Conservation (phyloP, 352 stramenopile species). For the Elongisporangium senticosum region DNA sequence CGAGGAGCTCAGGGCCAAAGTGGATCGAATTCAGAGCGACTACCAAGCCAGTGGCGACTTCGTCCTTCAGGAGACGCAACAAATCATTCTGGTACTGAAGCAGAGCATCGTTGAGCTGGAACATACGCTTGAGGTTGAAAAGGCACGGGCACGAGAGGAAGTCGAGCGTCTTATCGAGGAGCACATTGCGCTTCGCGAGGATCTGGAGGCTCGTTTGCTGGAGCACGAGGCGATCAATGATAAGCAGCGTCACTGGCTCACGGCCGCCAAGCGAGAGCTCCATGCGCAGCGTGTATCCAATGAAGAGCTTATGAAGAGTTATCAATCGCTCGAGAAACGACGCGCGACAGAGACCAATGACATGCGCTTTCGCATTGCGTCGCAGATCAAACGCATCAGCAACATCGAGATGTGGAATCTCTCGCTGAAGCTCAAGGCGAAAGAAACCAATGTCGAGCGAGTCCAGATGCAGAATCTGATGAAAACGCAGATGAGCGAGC, state of each 20-base stretch:
- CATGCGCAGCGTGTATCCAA: slow-evolving; percentile 62
- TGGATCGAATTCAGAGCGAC: slow-evolving; percentile 27
- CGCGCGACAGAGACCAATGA: slow-evolving; percentile 72
- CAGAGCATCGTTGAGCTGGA: slow-evolving; percentile 28
- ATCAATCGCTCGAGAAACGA: slow-evolving; percentile 62
- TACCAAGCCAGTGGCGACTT: slow-evolving; percentile 50
- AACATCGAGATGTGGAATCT: slow-evolving; percentile 81
- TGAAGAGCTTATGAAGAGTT: slow-evolving; percentile 56
- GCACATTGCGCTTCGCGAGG: slow-evolving; percentile 28
- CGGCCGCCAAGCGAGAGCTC: slow-evolving; percentile 55
- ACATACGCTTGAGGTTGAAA: slow-evolving; percentile 21
- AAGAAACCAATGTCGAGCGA: slow-evolving; percentile 48
- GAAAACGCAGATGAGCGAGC: slow-evolving; percentile 30
- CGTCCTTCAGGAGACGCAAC: slow-evolving; percentile 38
- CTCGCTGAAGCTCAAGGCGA: slow-evolving; percentile 61
- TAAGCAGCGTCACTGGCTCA: slow-evolving; percentile 64
- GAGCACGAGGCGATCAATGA: slow-evolving; percentile 26
- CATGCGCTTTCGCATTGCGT: slow-evolving; percentile 63
- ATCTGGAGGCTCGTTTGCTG: slow-evolving; percentile 34
- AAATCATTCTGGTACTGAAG: slow-evolving; percentile 37
- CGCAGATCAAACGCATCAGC: slow-evolving; percentile 67
- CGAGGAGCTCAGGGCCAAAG: slow-evolving; percentile 20
- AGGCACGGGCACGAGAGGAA: slow-evolving; percentile 18
- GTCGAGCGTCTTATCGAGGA: slow-evolving; percentile 38
- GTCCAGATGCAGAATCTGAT: slow-evolving; percentile 43